Evolutionary conservation across 2,329 filamentous ascomycete genomes (phyloP).

Genomic region (Fusarium coicis): DNA sequence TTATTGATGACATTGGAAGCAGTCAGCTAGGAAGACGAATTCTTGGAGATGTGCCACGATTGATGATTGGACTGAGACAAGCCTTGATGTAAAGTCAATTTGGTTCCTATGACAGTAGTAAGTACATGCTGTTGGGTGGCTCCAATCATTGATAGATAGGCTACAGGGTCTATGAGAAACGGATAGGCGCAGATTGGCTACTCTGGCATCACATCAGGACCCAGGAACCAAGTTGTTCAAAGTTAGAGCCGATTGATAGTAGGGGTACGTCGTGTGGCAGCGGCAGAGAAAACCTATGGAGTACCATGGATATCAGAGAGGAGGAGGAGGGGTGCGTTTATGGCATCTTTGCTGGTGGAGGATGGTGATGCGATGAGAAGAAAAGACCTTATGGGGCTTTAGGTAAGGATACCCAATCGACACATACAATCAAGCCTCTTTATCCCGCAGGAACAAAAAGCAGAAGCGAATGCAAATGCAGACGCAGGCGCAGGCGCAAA

Average conservation of each 20-base stretch:
- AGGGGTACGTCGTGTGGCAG: slow-evolving; percentile 41
- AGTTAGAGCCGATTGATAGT: slow-evolving; percentile 23
- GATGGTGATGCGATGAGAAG: slow-evolving; percentile 44
- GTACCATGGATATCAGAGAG: slow-evolving; percentile 1
- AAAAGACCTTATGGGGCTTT: slow-evolving; percentile 48
- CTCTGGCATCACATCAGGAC: slow-evolving; percentile 34
- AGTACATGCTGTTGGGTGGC: slow-evolving; percentile 3
- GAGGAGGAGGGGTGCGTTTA: slow-evolving; percentile 25
- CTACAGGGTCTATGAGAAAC: slow-evolving; percentile 43
- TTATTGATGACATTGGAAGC: neutral
- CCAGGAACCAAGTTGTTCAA: slow-evolving; percentile 40
- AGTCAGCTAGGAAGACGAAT: neutral
- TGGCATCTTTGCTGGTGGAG: slow-evolving; percentile 15
- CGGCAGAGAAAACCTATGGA: slow-evolving; percentile 18
- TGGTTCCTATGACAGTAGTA: neutral
- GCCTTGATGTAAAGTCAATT: neutral
- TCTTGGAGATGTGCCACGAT: neutral
- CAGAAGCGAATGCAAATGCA: slow-evolving; percentile 20
- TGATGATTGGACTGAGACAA: neutral
- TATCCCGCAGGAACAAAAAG: slow-evolving; percentile 48
- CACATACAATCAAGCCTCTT: slow-evolving; percentile 49
- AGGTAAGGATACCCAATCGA: slow-evolving; percentile 56
- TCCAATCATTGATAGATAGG: slow-evolving; percentile 24
- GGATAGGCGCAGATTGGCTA: slow-evolving; percentile 21
- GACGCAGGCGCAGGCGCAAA: slow-evolving; percentile 16